Conservation (phyloP, 768 basidiomycete species). For the Ramaria rubella region DNA sequence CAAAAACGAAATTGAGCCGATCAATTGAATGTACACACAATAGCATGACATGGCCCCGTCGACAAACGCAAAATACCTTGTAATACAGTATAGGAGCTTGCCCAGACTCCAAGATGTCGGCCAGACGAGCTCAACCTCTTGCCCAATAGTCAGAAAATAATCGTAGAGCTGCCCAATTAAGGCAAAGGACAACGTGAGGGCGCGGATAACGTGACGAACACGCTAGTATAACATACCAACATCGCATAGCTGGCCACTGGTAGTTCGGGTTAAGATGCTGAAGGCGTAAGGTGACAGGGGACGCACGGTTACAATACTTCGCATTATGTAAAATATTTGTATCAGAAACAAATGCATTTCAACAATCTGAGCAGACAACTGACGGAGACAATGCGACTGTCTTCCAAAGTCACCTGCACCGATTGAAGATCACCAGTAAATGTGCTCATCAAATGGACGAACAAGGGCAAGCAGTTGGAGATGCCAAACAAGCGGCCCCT, state of each 20-base stretch:
- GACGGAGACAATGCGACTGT: not conserved
- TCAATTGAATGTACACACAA: not conserved
- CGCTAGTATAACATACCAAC: not conserved
- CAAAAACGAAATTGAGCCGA: not conserved
- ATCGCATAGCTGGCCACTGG: not conserved
- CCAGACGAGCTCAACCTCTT: constrained; percentile 1
- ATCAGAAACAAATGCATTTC: not conserved
- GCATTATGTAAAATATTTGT: not conserved
- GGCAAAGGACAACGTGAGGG: not conserved
- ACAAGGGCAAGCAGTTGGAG: not conserved
- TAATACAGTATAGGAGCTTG: not conserved
- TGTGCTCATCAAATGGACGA: too few species aligned
- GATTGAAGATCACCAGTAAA: not conserved
- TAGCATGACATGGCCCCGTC: not conserved
- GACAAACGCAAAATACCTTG: constrained; percentile 1
- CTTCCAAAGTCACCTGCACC: not conserved
- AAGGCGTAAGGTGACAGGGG: not conserved
- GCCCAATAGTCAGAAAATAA: not conserved
- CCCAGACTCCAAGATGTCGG: constrained; percentile 2
- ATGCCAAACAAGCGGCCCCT: not conserved
- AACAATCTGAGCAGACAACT: not conserved
- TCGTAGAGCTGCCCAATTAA: not conserved
- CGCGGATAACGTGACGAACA: not conserved
- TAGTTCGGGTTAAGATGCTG: not conserved
- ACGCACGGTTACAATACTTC: not conserved